These are phyloP conservation scores for Naumovozyma baii DNA, from an alignment of 805 yeast genomes.

Conservation along the genomic window DNA sequence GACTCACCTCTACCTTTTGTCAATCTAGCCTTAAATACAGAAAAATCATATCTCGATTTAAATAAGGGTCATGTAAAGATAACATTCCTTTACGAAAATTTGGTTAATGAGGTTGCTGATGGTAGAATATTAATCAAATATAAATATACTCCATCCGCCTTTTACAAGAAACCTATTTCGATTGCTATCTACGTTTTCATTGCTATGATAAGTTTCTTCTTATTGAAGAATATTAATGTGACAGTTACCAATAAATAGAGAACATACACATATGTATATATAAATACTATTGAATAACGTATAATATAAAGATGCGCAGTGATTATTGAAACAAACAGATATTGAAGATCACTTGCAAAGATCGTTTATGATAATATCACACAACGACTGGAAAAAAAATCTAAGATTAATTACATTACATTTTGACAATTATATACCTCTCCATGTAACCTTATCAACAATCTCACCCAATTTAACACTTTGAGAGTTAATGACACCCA, in stretches of 20 bases:
- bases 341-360: too few species aligned
- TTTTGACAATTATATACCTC: slow-evolving; percentile 27
- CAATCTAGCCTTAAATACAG: slow-evolving; percentile 20
- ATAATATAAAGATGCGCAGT: too few species aligned
- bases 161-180: slow-evolving; percentile 55
- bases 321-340: too few species aligned
- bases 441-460: slow-evolving; percentile 29
- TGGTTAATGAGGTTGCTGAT: slow-evolving; percentile 58
- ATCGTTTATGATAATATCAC: too few species aligned
- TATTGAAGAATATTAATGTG: slow-evolving; percentile 39
- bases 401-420: too few species aligned
- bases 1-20: slow-evolving; percentile 41
- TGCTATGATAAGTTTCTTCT: slow-evolving; percentile 48
- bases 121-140: slow-evolving; percentile 54
- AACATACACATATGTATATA: neutral
- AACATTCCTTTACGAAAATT: slow-evolving; percentile 45
- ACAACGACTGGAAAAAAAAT: too few species aligned
- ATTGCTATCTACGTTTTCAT: slow-evolving; percentile 53
- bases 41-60: slow-evolving; percentile 62
- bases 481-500: slow-evolving; percentile 61
- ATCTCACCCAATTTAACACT: slow-evolving; percentile 28
- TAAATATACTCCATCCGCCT: slow-evolving; percentile 43
- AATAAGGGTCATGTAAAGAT: slow-evolving; percentile 70
- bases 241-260: slow-evolving; percentile 17
- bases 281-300: too few species aligned